phyloP scores from a whole-genome alignment of 441 rosid genomes.

The Syzygium syzygioides region DNA sequence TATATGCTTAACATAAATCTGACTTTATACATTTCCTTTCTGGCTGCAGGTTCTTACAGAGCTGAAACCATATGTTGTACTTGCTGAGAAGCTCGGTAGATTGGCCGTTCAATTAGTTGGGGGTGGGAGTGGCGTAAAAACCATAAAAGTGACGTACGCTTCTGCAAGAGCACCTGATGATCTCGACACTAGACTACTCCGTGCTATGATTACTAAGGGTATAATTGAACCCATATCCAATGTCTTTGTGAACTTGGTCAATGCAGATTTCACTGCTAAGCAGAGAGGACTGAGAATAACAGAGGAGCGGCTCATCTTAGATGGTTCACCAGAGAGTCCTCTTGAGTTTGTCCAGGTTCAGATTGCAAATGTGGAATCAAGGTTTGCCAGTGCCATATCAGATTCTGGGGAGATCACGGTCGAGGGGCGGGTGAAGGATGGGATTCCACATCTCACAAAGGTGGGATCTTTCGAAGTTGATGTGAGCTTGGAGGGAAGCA shows the following conservation, averaged over 20 bases:
- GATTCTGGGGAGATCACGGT: slow-evolving; percentile 16
- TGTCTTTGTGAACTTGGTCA: slow-evolving; percentile 15
- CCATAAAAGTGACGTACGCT: slow-evolving; percentile 14
- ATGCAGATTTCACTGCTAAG: slow-evolving; percentile 19
- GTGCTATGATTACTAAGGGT: slow-evolving; percentile 18
- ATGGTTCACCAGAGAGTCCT: slow-evolving; percentile 20
- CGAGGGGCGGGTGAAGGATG: slow-evolving; percentile 17
- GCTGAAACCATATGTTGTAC: slow-evolving; percentile 15
- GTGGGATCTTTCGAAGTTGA: slow-evolving; percentile 17
- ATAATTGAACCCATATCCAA: slow-evolving; percentile 15
- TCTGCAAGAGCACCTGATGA: slow-evolving; percentile 21
- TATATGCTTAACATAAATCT: neutral
- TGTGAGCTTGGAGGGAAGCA: slow-evolving; percentile 19
- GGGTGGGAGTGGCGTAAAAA: slow-evolving; percentile 16
- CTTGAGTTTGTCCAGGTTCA: slow-evolving; percentile 12
- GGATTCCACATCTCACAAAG: slow-evolving; percentile 15
- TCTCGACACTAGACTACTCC: slow-evolving; percentile 19
- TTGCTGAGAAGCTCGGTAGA: slow-evolving; percentile 19
- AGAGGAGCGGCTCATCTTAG: slow-evolving; percentile 17
- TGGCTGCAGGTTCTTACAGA: slow-evolving; percentile 10
- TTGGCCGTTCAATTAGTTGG: slow-evolving; percentile 15
- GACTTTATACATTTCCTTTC: neutral
- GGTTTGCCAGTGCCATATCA: slow-evolving; percentile 16
- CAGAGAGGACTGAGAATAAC: slow-evolving; percentile 16
- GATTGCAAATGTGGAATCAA: slow-evolving; percentile 20